These are phyloP conservation scores for Penicillium expansum DNA, from an alignment of 2,329 filamentous ascomycete species.

Conservation along the genomic window DNA sequence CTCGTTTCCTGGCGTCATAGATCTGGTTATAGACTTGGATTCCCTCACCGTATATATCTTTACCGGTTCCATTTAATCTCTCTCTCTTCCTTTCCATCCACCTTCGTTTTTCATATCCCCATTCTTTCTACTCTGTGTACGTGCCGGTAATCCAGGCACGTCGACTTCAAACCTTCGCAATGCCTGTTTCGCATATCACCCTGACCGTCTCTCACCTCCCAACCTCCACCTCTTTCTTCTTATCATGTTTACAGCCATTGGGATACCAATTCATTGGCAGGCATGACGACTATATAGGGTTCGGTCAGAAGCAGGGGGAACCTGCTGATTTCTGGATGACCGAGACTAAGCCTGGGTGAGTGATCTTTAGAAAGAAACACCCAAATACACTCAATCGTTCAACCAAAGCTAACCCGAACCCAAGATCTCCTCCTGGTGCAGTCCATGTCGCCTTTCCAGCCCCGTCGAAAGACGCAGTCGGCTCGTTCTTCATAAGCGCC, in stretches of 20 bases:
- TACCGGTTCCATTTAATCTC: constrained; percentile 8
- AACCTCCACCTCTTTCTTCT: constrained; percentile 78
- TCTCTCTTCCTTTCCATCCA: neutral
- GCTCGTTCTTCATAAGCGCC: constrained; percentile 69
- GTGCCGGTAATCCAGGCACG: constrained; percentile 3
- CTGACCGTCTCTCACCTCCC: constrained; percentile 74
- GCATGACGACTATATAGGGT: constrained; percentile 59
- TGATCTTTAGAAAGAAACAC: constrained; percentile 3
- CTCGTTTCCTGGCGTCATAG: constrained; percentile 19
- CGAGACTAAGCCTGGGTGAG: constrained; percentile 59
- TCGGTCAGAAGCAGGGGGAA: constrained; percentile 55
- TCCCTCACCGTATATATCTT: constrained; percentile 24
- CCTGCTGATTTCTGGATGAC: constrained; percentile 62
- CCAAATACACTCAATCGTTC: neutral
- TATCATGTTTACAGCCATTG: constrained; percentile 72
- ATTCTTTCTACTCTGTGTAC: constrained; percentile 2
- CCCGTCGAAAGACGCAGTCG: constrained; percentile 61
- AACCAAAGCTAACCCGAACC: constrained; percentile 13
- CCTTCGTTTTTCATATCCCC: constrained; percentile 3
- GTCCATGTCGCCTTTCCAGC: constrained; percentile 68
- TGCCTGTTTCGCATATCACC: constrained; percentile 63
- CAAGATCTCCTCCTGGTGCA: constrained; percentile 50
- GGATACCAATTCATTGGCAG: constrained; percentile 69
- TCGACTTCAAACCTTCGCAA: constrained; percentile 28
- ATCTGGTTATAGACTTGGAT: constrained; percentile 17